These are phyloP conservation scores for Lantana camara DNA, from an alignment of 257 asterid species.

Conservation along the genomic window DNA sequence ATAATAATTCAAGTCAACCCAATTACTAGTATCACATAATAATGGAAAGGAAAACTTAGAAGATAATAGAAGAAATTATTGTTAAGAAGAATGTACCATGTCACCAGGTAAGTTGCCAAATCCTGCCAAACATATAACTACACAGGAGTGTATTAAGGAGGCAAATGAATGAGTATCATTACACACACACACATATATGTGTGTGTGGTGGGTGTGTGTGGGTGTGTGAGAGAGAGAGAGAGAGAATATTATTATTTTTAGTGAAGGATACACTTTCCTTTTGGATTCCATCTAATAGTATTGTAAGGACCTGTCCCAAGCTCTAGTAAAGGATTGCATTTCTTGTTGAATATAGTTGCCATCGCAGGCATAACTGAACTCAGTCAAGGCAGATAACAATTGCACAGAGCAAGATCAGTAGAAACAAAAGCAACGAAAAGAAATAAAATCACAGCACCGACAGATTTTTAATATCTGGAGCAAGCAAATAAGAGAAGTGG, in stretches of 20 bases:
- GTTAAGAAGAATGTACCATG: conserved; percentile 58
- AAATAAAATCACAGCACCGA: neutral
- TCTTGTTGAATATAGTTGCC: conserved; percentile 90
- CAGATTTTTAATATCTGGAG: neutral
- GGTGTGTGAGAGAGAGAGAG: neutral
- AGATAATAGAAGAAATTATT: neutral
- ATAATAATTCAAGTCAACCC: too few relatives aligned
- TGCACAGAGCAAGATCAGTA: conserved; percentile 6
- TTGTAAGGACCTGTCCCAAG: conserved; percentile 96
- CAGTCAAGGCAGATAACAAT: conserved; percentile 61
- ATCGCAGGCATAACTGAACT: conserved; percentile 91
- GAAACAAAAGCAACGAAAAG: conserved; percentile 1
- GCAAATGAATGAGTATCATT: conserved; percentile 27
- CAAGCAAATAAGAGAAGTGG: conserved; percentile 6
- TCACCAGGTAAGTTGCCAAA: conserved; percentile 98
- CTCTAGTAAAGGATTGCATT: conserved; percentile 92
- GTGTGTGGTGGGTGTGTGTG: neutral
- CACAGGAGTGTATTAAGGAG: conserved; percentile 56
- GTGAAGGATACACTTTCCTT: conserved; percentile 94
- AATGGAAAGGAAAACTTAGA: conserved; percentile 17
- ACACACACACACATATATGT: neutral
- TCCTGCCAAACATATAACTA: conserved; percentile 96
- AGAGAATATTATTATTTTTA: conserved; percentile 3
- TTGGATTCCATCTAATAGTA: conserved; percentile 96
- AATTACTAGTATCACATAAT: conserved; percentile 14